Evolutionary conservation across 75 land plant genomes (phyloP), one percentile per base, ranked within the genome.

Genomic region (Cunninghamia lanceolata): DNA sequence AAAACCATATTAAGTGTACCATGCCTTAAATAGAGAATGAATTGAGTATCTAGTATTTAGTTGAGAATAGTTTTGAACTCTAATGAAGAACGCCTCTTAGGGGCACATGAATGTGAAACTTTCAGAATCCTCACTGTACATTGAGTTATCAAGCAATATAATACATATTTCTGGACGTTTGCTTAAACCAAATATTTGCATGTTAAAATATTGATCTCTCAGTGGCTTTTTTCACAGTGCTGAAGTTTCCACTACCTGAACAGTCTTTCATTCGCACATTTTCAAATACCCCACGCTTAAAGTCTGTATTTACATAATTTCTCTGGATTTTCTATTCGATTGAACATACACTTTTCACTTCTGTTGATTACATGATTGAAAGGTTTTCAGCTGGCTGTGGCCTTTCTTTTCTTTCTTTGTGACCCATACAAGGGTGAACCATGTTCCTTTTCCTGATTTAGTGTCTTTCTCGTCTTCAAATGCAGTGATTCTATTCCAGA

Each of bases 401-500:
- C 21, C 21, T 39, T 39, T 39, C 2, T 21, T 77, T 77, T 77
- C 3, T 21, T 80, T 30, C 47, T 45, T 45, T 28, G 14, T 17
- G 14, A 45, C 28, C 42, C 46, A 10, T 28, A 42, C 28, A 40
- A 43, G 30, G 17, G 13, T 80, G 32, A 80, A 40, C 0, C 1
- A 11, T 79, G 82, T 3, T 79, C n/a, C 30, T 45, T 80, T 45
- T 28, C 46, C 82, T 77, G 34, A 80, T 80, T 80, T 45, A 28
- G 13, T 80, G 50, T 80, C 15, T 34, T 73, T 80, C 6, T 45
- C 43, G 15, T 45, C 25, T 43, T 13, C 6, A 10, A 45, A 28
- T 80, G 47, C 82, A 80, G 47, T 43, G 47, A 45, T 80, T 80
- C 47, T n/a, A 39, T 45, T 43, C 34, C 82, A 80, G 82, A 45